Conservation (phyloP, 2,329 filamentous ascomycete species). For the Daldinia eschscholtzii region DNA sequence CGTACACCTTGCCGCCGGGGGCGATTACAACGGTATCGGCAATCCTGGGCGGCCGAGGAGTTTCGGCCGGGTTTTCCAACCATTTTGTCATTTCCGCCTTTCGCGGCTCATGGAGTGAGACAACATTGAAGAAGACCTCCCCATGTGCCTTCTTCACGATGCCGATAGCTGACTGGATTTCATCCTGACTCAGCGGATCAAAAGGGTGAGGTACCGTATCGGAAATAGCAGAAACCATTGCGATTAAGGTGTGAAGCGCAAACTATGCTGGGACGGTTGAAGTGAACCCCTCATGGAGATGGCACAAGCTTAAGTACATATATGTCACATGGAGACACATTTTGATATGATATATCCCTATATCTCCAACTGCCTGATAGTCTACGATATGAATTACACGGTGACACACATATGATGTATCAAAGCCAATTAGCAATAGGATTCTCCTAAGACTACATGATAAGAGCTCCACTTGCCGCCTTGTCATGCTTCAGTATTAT, state of each 20-base stretch:
- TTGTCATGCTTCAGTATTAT: slow-evolving; percentile 23
- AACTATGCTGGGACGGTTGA: slow-evolving; percentile 10
- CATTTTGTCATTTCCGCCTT: slow-evolving; percentile 87
- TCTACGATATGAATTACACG: slow-evolving; percentile 33
- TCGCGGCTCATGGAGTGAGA: slow-evolving; percentile 85
- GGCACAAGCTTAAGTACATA: slow-evolving; percentile 24
- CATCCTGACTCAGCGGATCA: slow-evolving; percentile 78
- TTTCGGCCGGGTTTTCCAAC: slow-evolving; percentile 73
- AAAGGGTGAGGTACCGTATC: slow-evolving; percentile 71
- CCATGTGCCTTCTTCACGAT: slow-evolving; percentile 77
- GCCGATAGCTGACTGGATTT: slow-evolving; percentile 79
- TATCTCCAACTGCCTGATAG: slow-evolving; percentile 25
- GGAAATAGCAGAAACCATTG: slow-evolving; percentile 44
- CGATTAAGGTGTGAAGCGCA: slow-evolving; percentile 18
- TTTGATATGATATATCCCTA: slow-evolving; percentile 9
- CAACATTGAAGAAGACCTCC: slow-evolving; percentile 85
- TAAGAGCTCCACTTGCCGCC: slow-evolving; percentile 41
- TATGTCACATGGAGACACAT: slow-evolving; percentile 14
- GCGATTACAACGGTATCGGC: slow-evolving; percentile 89
- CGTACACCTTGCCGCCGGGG: slow-evolving; percentile 81
- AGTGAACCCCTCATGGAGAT: background rate
- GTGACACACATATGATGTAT: slow-evolving; percentile 25
- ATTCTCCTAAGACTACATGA: slow-evolving; percentile 45
- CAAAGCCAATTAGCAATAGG: slow-evolving; percentile 43
- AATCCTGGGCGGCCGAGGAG: slow-evolving; percentile 74